These are phyloP conservation scores for Pyrenochaeta sp. DNA, from an alignment of 2,329 filamentous ascomycete genomes.

Conservation along the genomic window DNA sequence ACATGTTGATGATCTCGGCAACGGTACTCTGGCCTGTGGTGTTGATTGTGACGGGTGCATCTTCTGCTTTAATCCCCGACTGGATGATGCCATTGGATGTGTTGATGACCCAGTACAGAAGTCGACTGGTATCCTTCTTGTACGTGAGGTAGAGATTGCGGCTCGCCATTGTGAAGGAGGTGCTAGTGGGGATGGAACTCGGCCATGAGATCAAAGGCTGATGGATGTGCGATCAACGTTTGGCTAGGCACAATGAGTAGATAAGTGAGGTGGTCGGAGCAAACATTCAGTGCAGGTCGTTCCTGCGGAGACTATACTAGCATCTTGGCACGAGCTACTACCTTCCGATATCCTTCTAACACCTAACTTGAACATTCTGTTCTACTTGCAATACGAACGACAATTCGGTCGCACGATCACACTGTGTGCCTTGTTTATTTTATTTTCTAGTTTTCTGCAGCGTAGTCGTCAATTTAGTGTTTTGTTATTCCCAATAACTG, in stretches of 20 bases:
- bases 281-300: neutral
- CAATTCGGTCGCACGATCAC: too few relatives aligned
- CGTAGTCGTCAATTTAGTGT: too few relatives aligned
- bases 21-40: slow-evolving; percentile 52
- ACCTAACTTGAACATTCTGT: too few relatives aligned
- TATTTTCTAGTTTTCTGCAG: too few relatives aligned
- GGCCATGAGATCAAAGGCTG: neutral
- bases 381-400: too few relatives aligned
- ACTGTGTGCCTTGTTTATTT: too few relatives aligned
- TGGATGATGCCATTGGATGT: slow-evolving; percentile 28
- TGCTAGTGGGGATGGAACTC: neutral
- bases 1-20: slow-evolving; percentile 49
- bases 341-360: neutral
- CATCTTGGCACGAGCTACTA: neutral
- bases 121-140: slow-evolving; percentile 23
- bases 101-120: slow-evolving; percentile 26
- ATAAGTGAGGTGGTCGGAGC: neutral
- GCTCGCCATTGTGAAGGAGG: slow-evolving; percentile 13
- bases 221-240: neutral
- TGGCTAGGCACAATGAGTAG: neutral
- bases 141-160: slow-evolving; percentile 24
- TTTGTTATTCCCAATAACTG: too few relatives aligned
- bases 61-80: slow-evolving; percentile 11
- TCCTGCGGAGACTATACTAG: neutral
- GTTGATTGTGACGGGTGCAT: slow-evolving; percentile 37